phyloP scores from a whole-genome alignment of 2,329 filamentous ascomycete species.

The Rosellinia necatrix region DNA sequence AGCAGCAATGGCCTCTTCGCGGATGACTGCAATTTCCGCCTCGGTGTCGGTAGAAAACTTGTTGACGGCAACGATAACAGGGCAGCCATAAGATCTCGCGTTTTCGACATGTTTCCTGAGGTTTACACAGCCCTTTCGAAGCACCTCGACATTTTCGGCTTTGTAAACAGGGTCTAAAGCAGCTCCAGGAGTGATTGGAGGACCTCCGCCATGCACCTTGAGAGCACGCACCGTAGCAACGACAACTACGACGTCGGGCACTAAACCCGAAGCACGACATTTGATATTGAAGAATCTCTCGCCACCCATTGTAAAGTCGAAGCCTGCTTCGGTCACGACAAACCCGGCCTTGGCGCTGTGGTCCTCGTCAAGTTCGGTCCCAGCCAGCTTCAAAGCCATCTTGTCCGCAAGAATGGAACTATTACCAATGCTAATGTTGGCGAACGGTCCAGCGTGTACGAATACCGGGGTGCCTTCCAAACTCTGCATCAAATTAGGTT shows the following conservation, averaged over 20 bases:
- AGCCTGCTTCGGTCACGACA: constrained; percentile 94
- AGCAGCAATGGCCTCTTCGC: constrained; percentile 87
- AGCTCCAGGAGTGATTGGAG: constrained; percentile 87
- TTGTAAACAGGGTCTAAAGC: constrained; percentile 86
- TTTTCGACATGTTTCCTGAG: constrained; percentile 94
- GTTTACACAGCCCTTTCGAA: constrained; percentile 90
- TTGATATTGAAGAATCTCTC: constrained; percentile 99
- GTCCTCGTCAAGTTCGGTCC: constrained; percentile 90
- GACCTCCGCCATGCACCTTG: constrained; percentile 95
- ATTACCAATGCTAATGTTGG: constrained; percentile 97
- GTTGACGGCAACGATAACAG: constrained; percentile 97
- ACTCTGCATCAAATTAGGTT: constrained; percentile 98
- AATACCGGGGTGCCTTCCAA: constrained; percentile 96
- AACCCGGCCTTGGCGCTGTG: constrained; percentile 83
- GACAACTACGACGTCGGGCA: constrained; percentile 91
- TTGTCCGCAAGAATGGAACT: constrained; percentile 95
- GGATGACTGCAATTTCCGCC: constrained; percentile 85
- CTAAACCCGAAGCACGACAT: constrained; percentile 90
- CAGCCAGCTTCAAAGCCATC: constrained; percentile 92
- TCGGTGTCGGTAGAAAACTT: constrained; percentile 93
- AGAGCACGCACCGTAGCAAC: constrained; percentile 94
- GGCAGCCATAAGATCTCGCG: constrained; percentile 85
- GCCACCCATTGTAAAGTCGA: constrained; percentile 99
- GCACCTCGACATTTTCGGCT: constrained; percentile 89
- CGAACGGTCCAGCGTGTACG: constrained; percentile 95